These are phyloP conservation scores for Marchantia paleacea DNA, from an alignment of 225 moss, liverwort and hornwort genomes.

Conservation along the genomic window DNA sequence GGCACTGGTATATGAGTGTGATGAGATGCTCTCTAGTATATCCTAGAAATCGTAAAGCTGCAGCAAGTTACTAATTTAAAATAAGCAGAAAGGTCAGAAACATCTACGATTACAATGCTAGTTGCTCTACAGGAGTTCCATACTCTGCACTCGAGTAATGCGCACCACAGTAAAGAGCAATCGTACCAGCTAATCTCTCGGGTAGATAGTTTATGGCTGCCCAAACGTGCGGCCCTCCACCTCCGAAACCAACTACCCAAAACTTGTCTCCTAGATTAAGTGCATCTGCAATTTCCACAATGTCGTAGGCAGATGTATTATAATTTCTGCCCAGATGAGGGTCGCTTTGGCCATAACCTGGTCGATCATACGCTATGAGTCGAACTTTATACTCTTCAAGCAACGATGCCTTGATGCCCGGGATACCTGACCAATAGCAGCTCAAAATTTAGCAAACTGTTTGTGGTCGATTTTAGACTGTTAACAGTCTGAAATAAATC, in stretches of 20 bases:
- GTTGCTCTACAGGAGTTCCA: neutral
- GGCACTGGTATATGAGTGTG: too few relatives aligned
- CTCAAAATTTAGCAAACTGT: neutral
- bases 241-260: slow-evolving; percentile 71
- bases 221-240: slow-evolving; percentile 77
- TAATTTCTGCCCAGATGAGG: slow-evolving; percentile 60
- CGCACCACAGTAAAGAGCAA: neutral
- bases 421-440: slow-evolving; percentile 53
- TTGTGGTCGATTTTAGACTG: too few relatives aligned
- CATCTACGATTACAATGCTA: too few relatives aligned
- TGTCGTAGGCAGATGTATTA: slow-evolving; percentile 74
- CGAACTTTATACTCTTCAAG: slow-evolving; percentile 72
- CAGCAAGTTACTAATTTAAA: neutral
- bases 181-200: slow-evolving; percentile 69
- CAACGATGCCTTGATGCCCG: slow-evolving; percentile 63
- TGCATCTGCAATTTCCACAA: slow-evolving; percentile 77
- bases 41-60: too few relatives aligned
- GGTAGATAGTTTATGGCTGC: slow-evolving; percentile 90
- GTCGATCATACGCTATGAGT: slow-evolving; percentile 74
- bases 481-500: too few relatives aligned
- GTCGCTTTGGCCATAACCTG: slow-evolving; percentile 92
- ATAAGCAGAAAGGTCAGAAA: neutral
- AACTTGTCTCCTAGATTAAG: slow-evolving; percentile 72
- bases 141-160: neutral
- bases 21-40: too few relatives aligned